Evolutionary conservation across 1,284 basidiomycete species (phyloP).

Genomic region (Pterulicium gracile): DNA sequence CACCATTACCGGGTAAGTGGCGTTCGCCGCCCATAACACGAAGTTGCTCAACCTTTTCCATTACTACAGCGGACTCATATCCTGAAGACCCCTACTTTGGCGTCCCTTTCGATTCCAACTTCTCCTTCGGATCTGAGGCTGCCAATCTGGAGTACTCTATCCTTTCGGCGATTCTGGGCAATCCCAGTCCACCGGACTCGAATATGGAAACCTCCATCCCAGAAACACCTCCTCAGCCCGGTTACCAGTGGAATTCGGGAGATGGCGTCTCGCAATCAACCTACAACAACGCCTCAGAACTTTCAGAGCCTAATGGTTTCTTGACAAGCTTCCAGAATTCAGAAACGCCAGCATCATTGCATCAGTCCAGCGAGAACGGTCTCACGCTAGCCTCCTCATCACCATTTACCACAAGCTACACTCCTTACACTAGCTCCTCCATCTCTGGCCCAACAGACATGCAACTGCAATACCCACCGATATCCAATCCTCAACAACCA

Average conservation of each 20-base stretch:
- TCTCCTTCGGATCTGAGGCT: conserved; percentile 74
- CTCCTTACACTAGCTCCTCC: conserved; percentile 23
- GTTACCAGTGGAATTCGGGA: conserved; percentile 15
- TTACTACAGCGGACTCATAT: conserved; percentile 29
- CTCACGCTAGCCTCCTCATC: not conserved
- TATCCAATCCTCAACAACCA: conserved; percentile 13
- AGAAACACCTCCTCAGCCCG: conserved; percentile 19
- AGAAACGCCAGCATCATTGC: not conserved
- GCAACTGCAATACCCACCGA: conserved; percentile 15
- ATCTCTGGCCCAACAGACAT: conserved; percentile 28
- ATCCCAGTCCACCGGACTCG: conserved; percentile 54
- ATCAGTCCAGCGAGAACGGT: not conserved
- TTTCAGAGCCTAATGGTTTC: not conserved
- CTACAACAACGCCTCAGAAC: not conserved
- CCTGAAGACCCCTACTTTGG: conserved; percentile 52
- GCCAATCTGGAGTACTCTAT: conserved; percentile 90
- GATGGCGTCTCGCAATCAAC: not conserved
- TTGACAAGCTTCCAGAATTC: not conserved
- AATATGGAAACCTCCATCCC: conserved; percentile 21
- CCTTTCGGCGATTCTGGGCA: conserved; percentile 81
- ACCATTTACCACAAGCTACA: no score
- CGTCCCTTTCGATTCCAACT: conserved; percentile 49
- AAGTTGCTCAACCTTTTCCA: not conserved
- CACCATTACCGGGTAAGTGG: conserved; percentile 7
- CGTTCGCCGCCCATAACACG: conserved; percentile 20